Evolutionary conservation across 352 stramenopile species (phyloP).

Genomic region (Pythium graminicola): DNA sequence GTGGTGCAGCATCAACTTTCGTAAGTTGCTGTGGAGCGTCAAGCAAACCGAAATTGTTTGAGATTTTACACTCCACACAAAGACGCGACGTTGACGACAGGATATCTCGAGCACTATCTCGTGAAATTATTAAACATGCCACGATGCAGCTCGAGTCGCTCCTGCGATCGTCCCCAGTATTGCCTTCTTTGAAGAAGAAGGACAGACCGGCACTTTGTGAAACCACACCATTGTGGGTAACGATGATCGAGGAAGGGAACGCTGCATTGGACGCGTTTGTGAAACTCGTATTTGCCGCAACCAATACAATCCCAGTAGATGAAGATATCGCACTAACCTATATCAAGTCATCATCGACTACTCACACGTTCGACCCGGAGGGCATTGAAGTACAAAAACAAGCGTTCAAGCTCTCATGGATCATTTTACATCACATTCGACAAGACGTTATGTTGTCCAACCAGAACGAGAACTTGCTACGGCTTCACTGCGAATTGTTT

Average conservation of each 20-base stretch:
- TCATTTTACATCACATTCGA: conserved; percentile 7
- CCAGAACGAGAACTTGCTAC: background rate
- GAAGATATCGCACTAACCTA: background rate
- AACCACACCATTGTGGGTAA: background rate
- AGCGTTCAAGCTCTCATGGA: background rate
- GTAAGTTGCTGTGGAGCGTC: background rate
- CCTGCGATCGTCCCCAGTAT: background rate
- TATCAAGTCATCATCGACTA: background rate
- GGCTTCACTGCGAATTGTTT: background rate
- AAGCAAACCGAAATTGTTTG: background rate
- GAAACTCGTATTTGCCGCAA: conserved; percentile 11
- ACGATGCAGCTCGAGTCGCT: conserved; percentile 5
- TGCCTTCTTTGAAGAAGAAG: background rate
- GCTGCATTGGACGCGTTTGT: conserved; percentile 5
- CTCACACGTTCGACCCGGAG: background rate
- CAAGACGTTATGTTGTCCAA: background rate
- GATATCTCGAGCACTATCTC: background rate
- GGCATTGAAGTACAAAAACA: background rate
- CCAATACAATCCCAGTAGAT: background rate
- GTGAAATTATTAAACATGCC: background rate
- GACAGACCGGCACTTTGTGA: no score
- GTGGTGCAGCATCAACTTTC: background rate
- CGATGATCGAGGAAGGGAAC: background rate
- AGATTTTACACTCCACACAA: background rate
- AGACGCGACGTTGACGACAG: background rate